Evolutionary conservation across 129 eudicot species (phyloP), one percentile per base, ranked within the genome.

Genomic region (Pulicaria dysenterica): DNA sequence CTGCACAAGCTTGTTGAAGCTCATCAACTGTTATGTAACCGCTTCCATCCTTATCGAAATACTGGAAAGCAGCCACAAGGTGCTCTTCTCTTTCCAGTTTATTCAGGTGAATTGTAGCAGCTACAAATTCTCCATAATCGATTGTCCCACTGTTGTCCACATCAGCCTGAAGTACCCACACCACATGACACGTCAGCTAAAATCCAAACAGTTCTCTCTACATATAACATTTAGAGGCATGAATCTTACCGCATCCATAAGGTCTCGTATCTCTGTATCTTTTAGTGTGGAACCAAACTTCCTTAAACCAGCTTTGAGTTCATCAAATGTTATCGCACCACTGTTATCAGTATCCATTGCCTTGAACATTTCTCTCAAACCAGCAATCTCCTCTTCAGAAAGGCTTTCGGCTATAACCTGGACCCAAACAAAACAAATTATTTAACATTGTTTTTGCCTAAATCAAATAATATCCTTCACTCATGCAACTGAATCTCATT

Each of bases 371-470:
- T 90, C 99, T 69, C 77, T 94, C 77, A 94, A 80, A 44, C 98
- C 98, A 16, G 97, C 99, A 65, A 90, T 94, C 74, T 94, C 99
- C 74, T 94, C 99, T 78, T 94, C 99, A 43, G 97, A 90, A 78
- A 94, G 76, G 81, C 99, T 90, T 83, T 94, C 98, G 14, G 96
- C 98, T 45, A 92, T 92, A 47, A 92, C 98, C 98, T 92, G 41
- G 8, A 64, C 57, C 45, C 15, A 49, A 67, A 46, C 17, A 64
- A 16, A 54, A 36, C 3, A 56, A 36, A 10, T 36, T 2, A 38
- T 13, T 45, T 36, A 48, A 62, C 24, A 42, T 77, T 41, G 13
- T n/a, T 4, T 19, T 57, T 48, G 41, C 53, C 5, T 39, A 48
- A 62, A 71, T 58, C 67, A 24, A 56, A 71, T 19, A 69, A 37